phyloP scores from a whole-genome alignment of 2,329 filamentous ascomycete genomes.

The Truncatella angustata region DNA sequence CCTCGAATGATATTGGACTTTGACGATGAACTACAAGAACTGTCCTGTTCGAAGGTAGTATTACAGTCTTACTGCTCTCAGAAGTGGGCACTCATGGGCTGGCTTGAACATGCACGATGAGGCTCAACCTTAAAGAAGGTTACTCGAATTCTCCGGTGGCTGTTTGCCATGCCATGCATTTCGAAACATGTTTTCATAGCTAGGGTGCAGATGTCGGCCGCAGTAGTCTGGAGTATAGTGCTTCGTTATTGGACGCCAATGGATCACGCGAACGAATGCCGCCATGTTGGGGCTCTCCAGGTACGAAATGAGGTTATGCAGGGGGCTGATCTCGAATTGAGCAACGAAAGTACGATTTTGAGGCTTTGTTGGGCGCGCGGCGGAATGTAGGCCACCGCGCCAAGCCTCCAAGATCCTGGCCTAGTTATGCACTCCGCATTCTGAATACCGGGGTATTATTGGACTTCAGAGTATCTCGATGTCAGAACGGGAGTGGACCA shows the following conservation, averaged over 20 bases:
- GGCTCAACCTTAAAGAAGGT: neutral
- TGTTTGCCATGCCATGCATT: too few species aligned
- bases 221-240: too few species aligned
- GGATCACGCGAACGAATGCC: neutral
- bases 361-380: neutral
- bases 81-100: neutral
- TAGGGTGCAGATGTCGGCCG: neutral
- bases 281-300: neutral
- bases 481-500: neutral
- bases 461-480: neutral
- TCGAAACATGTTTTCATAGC: neutral
- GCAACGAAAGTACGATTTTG: neutral
- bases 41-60: neutral
- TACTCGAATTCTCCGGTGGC: conserved; percentile 3
- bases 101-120: neutral
- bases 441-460: neutral
- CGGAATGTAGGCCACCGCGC: neutral
- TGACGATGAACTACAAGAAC: neutral
- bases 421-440: conserved; percentile 5
- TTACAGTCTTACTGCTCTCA: neutral
- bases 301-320: neutral
- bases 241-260: neutral
- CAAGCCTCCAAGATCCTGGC: conserved; percentile 1
- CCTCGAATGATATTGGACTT: conserved; percentile 6
- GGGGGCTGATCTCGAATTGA: neutral